phyloP scores from a whole-genome alignment of 257 asterid genomes.

The Linderniella brevidens region DNA sequence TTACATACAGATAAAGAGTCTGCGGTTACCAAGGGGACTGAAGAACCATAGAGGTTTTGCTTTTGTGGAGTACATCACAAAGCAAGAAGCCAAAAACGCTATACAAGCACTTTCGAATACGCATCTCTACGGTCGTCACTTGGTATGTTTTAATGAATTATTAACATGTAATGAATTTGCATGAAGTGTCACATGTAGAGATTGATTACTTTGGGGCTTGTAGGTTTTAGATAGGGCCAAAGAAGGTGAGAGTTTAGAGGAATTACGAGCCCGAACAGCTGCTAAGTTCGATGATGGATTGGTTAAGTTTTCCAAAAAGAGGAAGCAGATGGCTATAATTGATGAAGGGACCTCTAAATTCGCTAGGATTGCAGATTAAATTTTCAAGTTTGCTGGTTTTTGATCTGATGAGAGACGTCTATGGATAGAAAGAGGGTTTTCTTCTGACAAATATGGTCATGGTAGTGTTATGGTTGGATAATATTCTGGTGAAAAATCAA shows the following conservation, averaged over 20 bases:
- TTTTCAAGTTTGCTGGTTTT: too few relatives aligned
- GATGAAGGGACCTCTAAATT: slow-evolving; percentile 54
- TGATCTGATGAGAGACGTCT: too few relatives aligned
- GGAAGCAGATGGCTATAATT: slow-evolving; percentile 36
- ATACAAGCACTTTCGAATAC: slow-evolving; percentile 66
- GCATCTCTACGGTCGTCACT: slow-evolving; percentile 93
- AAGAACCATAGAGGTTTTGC: slow-evolving; percentile 91
- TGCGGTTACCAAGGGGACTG: slow-evolving; percentile 65
- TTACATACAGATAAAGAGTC: slow-evolving; percentile 51
- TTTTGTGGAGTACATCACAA: slow-evolving; percentile 71
- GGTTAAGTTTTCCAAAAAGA: slow-evolving; percentile 41
- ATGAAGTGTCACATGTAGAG: not conserved
- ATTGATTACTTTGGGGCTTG: slow-evolving; percentile 3
- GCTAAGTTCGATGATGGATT: slow-evolving; percentile 46
- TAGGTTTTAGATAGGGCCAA: slow-evolving; percentile 94
- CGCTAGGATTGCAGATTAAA: slow-evolving; percentile 27
- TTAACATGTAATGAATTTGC: not conserved
- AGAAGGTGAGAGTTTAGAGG: slow-evolving; percentile 90
- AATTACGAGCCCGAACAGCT: slow-evolving; percentile 68
- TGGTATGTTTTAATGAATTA: slow-evolving; percentile 35
- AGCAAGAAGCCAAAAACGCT: slow-evolving; percentile 86
- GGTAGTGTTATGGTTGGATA: too few relatives aligned
- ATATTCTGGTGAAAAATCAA: too few relatives aligned
- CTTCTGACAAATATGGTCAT: too few relatives aligned
- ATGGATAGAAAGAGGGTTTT: too few relatives aligned